Percentiles rank a stretch among this genome's conserved stretches.
phyloP scores from a whole-genome alignment of 2,329 filamentous ascomycete species.

The Exophiala sideris region DNA sequence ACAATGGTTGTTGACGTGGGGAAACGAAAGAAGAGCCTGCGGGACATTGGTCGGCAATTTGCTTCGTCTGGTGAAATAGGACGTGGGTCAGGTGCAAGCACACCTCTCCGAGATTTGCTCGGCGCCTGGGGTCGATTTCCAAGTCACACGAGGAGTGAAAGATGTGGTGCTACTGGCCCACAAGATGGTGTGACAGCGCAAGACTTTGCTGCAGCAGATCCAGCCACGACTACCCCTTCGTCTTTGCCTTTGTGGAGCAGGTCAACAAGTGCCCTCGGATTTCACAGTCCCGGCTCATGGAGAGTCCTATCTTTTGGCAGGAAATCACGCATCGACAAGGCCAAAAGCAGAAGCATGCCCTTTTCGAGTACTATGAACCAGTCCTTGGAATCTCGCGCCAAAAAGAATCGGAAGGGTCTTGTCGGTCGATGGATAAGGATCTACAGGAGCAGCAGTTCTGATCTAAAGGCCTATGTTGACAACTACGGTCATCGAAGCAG shows the following conservation, averaged over 20 bases:
- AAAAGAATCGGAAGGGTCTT: slow-evolving; percentile 12
- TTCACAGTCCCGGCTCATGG: slow-evolving; percentile 15
- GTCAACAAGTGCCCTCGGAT: neutral
- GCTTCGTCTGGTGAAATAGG: neutral
- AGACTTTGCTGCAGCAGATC: slow-evolving; percentile 22
- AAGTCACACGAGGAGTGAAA: slow-evolving; percentile 22
- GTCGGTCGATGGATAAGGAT: slow-evolving; percentile 18
- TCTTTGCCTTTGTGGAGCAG: neutral
- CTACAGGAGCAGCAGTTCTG: slow-evolving; percentile 24
- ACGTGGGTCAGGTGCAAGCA: slow-evolving; percentile 4
- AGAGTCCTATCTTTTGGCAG: slow-evolving; percentile 12
- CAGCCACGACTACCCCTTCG: slow-evolving; percentile 2
- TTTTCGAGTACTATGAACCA: slow-evolving; percentile 5
- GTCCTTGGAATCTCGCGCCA: neutral
- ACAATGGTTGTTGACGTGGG: neutral
- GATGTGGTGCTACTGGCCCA: slow-evolving; percentile 24
- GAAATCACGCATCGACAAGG: slow-evolving; percentile 11
- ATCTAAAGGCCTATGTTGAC: slow-evolving; percentile 18
- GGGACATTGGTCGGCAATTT: slow-evolving; percentile 16
- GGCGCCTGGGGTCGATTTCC: slow-evolving; percentile 28
- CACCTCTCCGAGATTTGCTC: slow-evolving; percentile 20
- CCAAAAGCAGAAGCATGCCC: slow-evolving; percentile 19
- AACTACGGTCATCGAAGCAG: slow-evolving; percentile 25
- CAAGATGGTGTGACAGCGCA: slow-evolving; percentile 18
- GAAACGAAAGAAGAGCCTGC: slow-evolving; percentile 16